A percentile compares a stretch with the other conserved stretches of the same genome.
These are phyloP conservation scores for Bidens hawaiensis DNA, from an alignment of 140 eudicot genomes.

Conservation along the genomic window DNA sequence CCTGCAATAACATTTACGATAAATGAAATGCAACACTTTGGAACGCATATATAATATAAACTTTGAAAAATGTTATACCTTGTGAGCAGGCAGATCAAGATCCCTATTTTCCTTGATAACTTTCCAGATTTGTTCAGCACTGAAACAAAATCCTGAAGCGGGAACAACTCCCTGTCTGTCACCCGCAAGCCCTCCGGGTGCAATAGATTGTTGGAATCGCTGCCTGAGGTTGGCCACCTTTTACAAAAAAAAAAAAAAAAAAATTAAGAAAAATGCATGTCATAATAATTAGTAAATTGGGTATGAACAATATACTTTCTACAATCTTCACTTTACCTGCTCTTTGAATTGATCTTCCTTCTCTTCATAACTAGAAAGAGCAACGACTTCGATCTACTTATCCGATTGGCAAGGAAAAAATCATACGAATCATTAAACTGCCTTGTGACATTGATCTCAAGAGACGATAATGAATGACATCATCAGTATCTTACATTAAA, in stretches of 20 bases:
- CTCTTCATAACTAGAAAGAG: constrained; percentile 89
- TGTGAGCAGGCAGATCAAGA: constrained; percentile 86
- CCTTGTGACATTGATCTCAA: background rate
- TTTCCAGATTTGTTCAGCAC: constrained; percentile 79
- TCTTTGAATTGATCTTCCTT: constrained; percentile 91
- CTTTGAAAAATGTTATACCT: constrained; percentile 31
- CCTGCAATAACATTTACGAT: constrained; percentile 36
- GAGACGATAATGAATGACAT: background rate
- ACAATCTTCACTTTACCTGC: constrained; percentile 55
- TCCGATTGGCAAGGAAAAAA: background rate
- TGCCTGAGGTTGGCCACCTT: constrained; percentile 75
- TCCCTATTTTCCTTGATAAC: constrained; percentile 73
- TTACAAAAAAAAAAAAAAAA: background rate
- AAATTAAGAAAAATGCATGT: no score
- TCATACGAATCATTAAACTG: background rate
- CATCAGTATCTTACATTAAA: constrained; percentile 60
- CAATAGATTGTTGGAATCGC: constrained; percentile 68
- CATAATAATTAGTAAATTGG: background rate
- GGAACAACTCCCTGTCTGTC: constrained; percentile 89
- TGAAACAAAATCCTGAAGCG: constrained; percentile 82
- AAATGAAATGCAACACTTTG: background rate
- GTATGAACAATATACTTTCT: no score
- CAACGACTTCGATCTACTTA: constrained; percentile 80
- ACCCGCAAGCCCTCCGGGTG: constrained; percentile 90
- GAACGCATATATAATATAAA: background rate